phyloP scores from a whole-genome alignment of 2,329 filamentous ascomycete species.

The Penicillium digitatum region DNA sequence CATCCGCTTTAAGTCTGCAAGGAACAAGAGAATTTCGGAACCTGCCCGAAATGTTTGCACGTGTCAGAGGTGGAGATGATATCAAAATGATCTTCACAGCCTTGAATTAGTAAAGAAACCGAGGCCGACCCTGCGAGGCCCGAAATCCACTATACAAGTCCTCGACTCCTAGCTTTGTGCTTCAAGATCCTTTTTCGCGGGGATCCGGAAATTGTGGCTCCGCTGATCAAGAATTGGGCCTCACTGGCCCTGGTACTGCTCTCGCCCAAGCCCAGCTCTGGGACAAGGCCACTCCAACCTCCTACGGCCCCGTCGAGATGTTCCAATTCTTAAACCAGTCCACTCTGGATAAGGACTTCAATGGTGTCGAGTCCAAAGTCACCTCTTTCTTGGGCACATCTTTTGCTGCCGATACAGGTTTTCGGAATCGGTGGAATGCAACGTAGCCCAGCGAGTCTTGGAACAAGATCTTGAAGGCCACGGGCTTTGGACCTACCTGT shows the following conservation, averaged over 20 bases:
- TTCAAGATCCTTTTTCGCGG: not conserved
- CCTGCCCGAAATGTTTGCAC: not conserved
- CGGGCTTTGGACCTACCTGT: constrained; percentile 16
- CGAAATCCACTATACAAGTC: not conserved
- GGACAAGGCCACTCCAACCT: constrained; percentile 19
- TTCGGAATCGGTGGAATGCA: constrained; percentile 25
- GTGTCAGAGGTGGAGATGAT: not conserved
- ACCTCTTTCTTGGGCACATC: constrained; percentile 23
- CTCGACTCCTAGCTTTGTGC: not conserved
- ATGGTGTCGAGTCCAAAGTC: constrained; percentile 18
- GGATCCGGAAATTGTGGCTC: constrained; percentile 4
- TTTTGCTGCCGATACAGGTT: constrained; percentile 25
- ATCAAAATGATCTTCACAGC: not conserved
- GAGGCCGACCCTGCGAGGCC: not conserved
- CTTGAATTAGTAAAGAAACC: not conserved
- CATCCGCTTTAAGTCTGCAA: not conserved
- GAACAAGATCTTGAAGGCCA: constrained; percentile 22
- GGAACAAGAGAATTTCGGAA: not conserved
- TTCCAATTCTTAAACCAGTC: constrained; percentile 23
- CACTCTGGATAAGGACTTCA: constrained; percentile 21
- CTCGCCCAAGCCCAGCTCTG: constrained; percentile 20
- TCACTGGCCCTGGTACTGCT: constrained; percentile 10
- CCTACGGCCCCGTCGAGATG: constrained; percentile 17
- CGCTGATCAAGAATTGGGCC: constrained; percentile 6
- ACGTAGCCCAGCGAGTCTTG: constrained; percentile 20